These are phyloP conservation scores for Purpureocillium lavendulum DNA, from an alignment of 2,329 filamentous ascomycete species.

Conservation along the genomic window DNA sequence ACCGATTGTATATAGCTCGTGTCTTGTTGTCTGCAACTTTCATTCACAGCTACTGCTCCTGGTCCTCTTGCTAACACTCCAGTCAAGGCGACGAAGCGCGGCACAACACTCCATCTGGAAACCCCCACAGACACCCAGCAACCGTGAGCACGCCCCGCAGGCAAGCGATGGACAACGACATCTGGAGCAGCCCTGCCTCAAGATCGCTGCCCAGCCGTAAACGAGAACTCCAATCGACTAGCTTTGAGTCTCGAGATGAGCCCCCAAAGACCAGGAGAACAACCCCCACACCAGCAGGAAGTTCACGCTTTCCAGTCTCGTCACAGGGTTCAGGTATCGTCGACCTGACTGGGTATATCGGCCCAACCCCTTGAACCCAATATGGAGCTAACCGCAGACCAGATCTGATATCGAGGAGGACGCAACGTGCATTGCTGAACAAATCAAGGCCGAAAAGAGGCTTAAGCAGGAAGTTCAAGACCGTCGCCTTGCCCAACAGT, in stretches of 20 bases:
- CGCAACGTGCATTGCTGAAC: slow-evolving; percentile 20
- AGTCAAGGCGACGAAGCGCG: no score
- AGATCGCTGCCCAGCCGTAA: slow-evolving; percentile 20
- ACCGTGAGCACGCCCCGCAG: slow-evolving; percentile 13
- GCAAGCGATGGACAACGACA: background rate
- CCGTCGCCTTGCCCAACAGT: slow-evolving; percentile 15
- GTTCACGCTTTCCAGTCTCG: no score
- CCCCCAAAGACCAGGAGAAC: slow-evolving; percentile 25
- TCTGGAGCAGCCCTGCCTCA: slow-evolving; percentile 8
- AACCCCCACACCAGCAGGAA: slow-evolving; percentile 10
- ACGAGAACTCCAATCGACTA: slow-evolving; percentile 14
- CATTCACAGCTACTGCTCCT: no score
- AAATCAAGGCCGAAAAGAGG: slow-evolving; percentile 25
- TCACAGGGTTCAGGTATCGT: slow-evolving; percentile 20
- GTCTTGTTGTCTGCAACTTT: no score
- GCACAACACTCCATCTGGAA: no score
- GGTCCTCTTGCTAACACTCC: no score
- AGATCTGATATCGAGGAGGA: slow-evolving; percentile 24
- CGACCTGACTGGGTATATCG: slow-evolving; percentile 32
- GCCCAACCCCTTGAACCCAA: no score
- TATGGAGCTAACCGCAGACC: slow-evolving; percentile 10
- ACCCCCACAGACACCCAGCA: background rate
- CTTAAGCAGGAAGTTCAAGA: slow-evolving; percentile 19
- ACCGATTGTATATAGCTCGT: no score
- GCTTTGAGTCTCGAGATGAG: slow-evolving; percentile 6